Evolutionary conservation across 2,329 filamentous ascomycete species (phyloP), one percentile per base, ranked within the genome.

Genomic region (Neonectria punicea): DNA sequence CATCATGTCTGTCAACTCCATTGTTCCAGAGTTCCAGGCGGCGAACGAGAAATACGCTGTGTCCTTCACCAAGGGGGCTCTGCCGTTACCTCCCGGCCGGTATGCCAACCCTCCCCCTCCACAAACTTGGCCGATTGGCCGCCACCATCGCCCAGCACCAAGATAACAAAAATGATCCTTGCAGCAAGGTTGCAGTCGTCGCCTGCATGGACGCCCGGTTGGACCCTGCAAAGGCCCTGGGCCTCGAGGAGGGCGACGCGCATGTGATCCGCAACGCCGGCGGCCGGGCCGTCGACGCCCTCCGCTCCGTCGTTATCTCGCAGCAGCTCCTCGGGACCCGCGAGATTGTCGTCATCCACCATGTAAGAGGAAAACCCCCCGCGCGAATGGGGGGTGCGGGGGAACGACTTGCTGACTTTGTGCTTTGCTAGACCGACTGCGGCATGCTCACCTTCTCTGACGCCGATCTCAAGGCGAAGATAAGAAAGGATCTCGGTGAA

Each of bases 131-230:
- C 49, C 32, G n/a, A n/a, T 34, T 4, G 11, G 32, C 28, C n/a
- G 16, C 6, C 50, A 36, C 13, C 20, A 32, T n/a, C 3, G 28
- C 7, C 20, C 8, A 16, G 3, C 2, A 20, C 11, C 47, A 7
- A 53, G 28, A 9, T 16, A 39, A 39, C 20, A 2, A 25, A 25
- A 25, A 53, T 44, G 2, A 54, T 30, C 13, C 4, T 7, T 20
- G 14, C 18, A 80, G 78, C 14, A 78, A 80, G 8, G 74, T 79
- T n/a, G 68, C 73, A 5, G 70, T 77, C 18, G 84, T 95, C 28
- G 92, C 91, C 0, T 96, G 93, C 79, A 96, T 95, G 92, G 92
- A 96, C 74, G 91, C 93, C 2, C 89, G 92, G 25, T 83, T 90
- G 65, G 72, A 95, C 72, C 89, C 92, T 0, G 68, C 60, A 3